Evolutionary conservation across 768 basidiomycete genomes (phyloP), one percentile per base, ranked within the genome.

Genomic region (Terana coerulea): DNA sequence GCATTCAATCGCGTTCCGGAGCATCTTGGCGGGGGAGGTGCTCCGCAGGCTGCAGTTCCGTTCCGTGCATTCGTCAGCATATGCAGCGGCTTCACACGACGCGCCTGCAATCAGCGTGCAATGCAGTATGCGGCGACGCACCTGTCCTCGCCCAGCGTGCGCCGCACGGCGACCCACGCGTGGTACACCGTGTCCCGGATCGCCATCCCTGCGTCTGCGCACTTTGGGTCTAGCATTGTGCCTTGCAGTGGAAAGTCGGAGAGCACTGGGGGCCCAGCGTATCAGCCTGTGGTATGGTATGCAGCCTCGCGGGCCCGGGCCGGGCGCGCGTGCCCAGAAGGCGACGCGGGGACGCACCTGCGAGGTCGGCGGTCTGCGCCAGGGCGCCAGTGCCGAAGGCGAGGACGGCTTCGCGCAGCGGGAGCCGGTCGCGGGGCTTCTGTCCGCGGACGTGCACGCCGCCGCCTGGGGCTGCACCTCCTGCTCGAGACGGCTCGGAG

Each of bases 331-430:
- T n/a, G n/a, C n/a, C 50, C 50, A 42, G 11, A 37, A n/a, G 2
- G 21, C 47, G n/a, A 40, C 39, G 10, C 12, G 21, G 19, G 30
- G 34, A 65, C 75, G 49, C 63, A 78, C 79, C 66, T 60, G 72
- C 61, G 25, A 75, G 69, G 56, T 80, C 64, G 12, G 74, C 57
- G 5, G 75, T 76, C 49, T 76, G 67, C 6, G 71, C 74, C 21
- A 77, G 58, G 51, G 78, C 63, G 6, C 63, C 8, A 5, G 45
- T 39, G 35, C 45, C 44, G 33, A 10, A 30, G 25, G 5, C 35
- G 12, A 24, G 44, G 28, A 47, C 31, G 22, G 34, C 26, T 14
- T 39, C 2, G 35, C 26, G 17, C 44, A 44, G 11, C 14, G 37
- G 26, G 14, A 15, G 15, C 21, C 30, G 31, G n/a, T n/a, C n/a